These are phyloP conservation scores for Penicillium silybi DNA, from an alignment of 495 filamentous ascomycete genomes.

Conservation along the genomic window DNA sequence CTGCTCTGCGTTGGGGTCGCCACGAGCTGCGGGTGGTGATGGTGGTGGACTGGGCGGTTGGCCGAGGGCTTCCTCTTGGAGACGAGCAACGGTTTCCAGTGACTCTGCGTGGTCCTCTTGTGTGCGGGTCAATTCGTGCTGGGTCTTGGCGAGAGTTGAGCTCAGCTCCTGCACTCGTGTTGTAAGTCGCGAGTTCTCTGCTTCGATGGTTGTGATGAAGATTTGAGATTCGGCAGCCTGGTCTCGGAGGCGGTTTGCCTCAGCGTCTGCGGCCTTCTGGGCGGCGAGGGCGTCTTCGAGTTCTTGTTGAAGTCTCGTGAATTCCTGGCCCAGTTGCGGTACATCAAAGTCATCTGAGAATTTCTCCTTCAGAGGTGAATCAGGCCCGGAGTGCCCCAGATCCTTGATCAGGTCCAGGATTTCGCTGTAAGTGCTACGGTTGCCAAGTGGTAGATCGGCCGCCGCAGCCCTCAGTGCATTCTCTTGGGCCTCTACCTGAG, in stretches of 20 bases:
- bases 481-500: slow-evolving; percentile 42
- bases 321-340: slow-evolving; percentile 25
- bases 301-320: slow-evolving; percentile 30
- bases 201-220: slow-evolving; percentile 43
- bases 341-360: slow-evolving; percentile 17
- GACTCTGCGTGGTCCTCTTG: slow-evolving; percentile 35
- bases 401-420: slow-evolving; percentile 43
- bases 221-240: slow-evolving; percentile 40
- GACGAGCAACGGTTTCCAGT: slow-evolving; percentile 73
- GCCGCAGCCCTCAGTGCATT: slow-evolving; percentile 40
- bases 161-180: slow-evolving; percentile 32
- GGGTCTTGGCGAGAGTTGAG: slow-evolving; percentile 29
- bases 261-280: slow-evolving; percentile 31
- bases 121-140: slow-evolving; percentile 31
- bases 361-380: slow-evolving; percentile 18
- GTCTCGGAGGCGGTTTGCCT: slow-evolving; percentile 31
- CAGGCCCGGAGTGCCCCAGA: slow-evolving; percentile 21
- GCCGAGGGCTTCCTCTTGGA: slow-evolving; percentile 73
- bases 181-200: slow-evolving; percentile 43
- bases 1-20: slow-evolving; percentile 6
- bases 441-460: slow-evolving; percentile 34
- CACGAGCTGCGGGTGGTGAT: slow-evolving; percentile 19
- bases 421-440: slow-evolving; percentile 39
- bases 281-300: slow-evolving; percentile 21
- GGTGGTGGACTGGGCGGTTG: slow-evolving; percentile 30